Conservation (phyloP, 306 rosid species). For the Calophaca sinica region DNA sequence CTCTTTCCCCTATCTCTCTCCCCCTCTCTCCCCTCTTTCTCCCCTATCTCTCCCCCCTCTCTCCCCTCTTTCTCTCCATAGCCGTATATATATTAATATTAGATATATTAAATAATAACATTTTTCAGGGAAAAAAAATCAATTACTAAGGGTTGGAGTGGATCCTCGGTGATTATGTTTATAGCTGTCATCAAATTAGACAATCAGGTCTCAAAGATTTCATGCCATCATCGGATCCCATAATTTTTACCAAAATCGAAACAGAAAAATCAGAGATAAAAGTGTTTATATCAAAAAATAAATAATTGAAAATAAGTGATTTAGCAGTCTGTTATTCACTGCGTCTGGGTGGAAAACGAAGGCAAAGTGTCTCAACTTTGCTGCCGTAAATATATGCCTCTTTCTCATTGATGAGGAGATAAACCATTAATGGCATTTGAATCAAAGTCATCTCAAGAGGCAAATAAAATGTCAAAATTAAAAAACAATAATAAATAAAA, state of each 20-base stretch:
- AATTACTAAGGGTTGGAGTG: neutral
- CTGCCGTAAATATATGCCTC: slow-evolving; percentile 72
- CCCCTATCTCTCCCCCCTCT: no score
- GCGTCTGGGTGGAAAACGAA: slow-evolving; percentile 60
- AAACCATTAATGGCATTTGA: slow-evolving; percentile 36
- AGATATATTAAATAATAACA: neutral
- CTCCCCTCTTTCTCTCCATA: neutral
- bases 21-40: no score
- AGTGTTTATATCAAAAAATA: neutral
- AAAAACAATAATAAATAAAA: neutral
- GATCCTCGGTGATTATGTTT: slow-evolving; percentile 92
- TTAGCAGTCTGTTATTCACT: slow-evolving; percentile 80
- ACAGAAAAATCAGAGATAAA: neutral
- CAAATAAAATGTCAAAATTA: neutral
- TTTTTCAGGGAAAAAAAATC: fast-evolving
- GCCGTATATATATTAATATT: no score
- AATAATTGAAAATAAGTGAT: slow-evolving; percentile 15
- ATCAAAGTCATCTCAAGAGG: slow-evolving; percentile 63
- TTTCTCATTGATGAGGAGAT: neutral
- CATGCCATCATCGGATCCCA: slow-evolving; percentile 94
- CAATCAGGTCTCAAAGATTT: slow-evolving; percentile 99
- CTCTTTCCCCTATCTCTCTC: no score
- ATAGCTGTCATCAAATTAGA: slow-evolving; percentile 73
- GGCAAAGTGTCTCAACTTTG: slow-evolving; percentile 90
- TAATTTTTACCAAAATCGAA: neutral